Conservation (phyloP, 164 flowering plant species). For the Vitis riparia region DNA sequence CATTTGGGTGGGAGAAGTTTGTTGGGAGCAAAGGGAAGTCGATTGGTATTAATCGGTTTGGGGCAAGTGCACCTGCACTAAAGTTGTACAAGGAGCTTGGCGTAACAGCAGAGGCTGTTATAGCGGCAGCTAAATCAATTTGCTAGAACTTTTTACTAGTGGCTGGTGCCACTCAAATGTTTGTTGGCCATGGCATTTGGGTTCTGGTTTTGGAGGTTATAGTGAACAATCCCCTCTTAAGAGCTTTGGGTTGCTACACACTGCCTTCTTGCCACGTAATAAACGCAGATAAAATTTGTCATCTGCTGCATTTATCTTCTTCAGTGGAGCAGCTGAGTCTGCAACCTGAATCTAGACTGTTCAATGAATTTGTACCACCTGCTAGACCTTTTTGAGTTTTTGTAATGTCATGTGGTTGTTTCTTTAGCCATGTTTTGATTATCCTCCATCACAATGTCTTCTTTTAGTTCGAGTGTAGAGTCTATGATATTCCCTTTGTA, state of each 20-base stretch:
- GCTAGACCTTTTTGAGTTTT: slow-evolving; percentile 26
- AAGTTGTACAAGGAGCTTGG: slow-evolving; percentile 93
- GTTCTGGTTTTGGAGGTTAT: slow-evolving; percentile 19
- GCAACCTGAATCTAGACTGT: slow-evolving; percentile 22
- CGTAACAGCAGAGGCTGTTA: slow-evolving; percentile 78
- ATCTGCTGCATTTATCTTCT: slow-evolving; percentile 17
- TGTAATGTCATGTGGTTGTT: slow-evolving; percentile 28
- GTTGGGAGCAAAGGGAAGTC: slow-evolving; percentile 83
- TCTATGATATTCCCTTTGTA: neutral
- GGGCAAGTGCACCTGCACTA: slow-evolving; percentile 96
- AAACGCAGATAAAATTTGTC: slow-evolving; percentile 16
- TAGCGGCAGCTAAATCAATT: slow-evolving; percentile 79
- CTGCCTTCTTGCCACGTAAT: slow-evolving; percentile 22
- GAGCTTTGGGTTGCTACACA: slow-evolving; percentile 12
- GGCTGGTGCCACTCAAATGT: slow-evolving; percentile 3
- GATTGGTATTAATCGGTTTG: slow-evolving; percentile 86
- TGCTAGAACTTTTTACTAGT: slow-evolving; percentile 21
- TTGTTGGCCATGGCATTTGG: slow-evolving; percentile 7
- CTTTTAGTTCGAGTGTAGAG: no score
- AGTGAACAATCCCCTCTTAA: slow-evolving; percentile 18
- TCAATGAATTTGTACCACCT: slow-evolving; percentile 27
- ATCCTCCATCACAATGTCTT: neutral
- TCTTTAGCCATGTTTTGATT: neutral
- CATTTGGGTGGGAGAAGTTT: slow-evolving; percentile 88
- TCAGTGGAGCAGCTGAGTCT: slow-evolving; percentile 18